phyloP scores from a whole-genome alignment of 2,329 filamentous ascomycete genomes.

The Fusarium palustre region DNA sequence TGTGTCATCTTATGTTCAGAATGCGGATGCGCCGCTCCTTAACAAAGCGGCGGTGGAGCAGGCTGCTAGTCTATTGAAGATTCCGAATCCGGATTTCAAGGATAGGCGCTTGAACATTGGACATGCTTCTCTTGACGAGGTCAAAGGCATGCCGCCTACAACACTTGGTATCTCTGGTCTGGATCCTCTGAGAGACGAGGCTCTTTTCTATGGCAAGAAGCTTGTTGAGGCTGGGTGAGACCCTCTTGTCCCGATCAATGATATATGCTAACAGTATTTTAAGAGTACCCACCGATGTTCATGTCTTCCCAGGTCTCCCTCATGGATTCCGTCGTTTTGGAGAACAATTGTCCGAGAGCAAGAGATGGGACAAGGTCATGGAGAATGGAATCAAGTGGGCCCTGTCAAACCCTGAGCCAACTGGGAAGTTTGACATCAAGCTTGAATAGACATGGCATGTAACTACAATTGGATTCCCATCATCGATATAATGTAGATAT shows the following conservation, averaged over 20 bases:
- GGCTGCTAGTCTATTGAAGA: slow-evolving; percentile 47
- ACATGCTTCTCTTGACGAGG: slow-evolving; percentile 46
- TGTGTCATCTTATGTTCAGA: slow-evolving; percentile 59
- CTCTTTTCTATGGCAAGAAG: slow-evolving; percentile 58
- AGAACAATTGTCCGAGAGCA: slow-evolving; percentile 51
- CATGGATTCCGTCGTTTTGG: slow-evolving; percentile 61
- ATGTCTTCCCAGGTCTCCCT: slow-evolving; percentile 64
- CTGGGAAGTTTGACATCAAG: slow-evolving; percentile 44
- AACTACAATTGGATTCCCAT: not conserved
- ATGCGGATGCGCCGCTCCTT: slow-evolving; percentile 58
- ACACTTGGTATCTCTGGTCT: slow-evolving; percentile 59
- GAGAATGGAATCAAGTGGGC: slow-evolving; percentile 59
- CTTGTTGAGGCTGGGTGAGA: slow-evolving; percentile 58
- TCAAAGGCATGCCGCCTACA: slow-evolving; percentile 58
- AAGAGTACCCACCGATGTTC: slow-evolving; percentile 61
- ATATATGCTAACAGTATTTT: not conserved
- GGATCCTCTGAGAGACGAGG: slow-evolving; percentile 63
- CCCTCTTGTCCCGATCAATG: rapidly evolving
- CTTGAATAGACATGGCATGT: not conserved
- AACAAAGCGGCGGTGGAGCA: slow-evolving; percentile 41
- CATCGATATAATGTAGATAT: not conserved
- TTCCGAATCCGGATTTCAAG: slow-evolving; percentile 32
- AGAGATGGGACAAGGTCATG: slow-evolving; percentile 58
- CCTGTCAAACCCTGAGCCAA: slow-evolving; percentile 50
- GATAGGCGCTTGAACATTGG: slow-evolving; percentile 56